These are phyloP conservation scores for Pulicaria dysenterica DNA, from an alignment of 129 eudicot genomes.

Conservation along the genomic window DNA sequence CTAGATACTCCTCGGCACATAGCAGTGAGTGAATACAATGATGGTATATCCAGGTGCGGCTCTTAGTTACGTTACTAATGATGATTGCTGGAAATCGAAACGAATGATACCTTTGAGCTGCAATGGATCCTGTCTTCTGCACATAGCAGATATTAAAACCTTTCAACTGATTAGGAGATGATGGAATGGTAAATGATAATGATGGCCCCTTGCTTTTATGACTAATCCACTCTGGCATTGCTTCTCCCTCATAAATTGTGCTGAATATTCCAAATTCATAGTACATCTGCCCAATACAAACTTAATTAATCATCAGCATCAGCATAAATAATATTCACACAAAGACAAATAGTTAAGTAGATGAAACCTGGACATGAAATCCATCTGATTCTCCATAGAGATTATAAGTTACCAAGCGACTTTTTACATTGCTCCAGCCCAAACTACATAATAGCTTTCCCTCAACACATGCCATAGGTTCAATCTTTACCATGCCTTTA, in stretches of 20 bases:
- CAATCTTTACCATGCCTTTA: conserved; percentile 17
- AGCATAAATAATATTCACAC: not conserved
- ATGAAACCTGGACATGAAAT: not conserved
- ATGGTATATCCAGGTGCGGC: not conserved
- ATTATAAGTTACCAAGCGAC: not conserved
- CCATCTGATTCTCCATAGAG: not conserved
- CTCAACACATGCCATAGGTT: conserved; percentile 5
- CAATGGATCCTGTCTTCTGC: too few species aligned
- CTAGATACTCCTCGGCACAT: not conserved
- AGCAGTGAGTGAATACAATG: accelerated
- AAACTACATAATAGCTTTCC: conserved; percentile 14
- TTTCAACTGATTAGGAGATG: conserved; percentile 6
- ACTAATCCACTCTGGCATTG: not conserved
- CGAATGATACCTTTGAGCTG: too few species aligned
- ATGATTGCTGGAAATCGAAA: not conserved
- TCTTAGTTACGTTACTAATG: conserved; percentile 10
- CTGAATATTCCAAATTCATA: conserved; percentile 21
- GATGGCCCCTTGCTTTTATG: not conserved
- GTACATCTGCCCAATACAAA: not conserved
- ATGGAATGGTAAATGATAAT: conserved; percentile 21
- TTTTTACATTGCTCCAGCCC: conserved; percentile 9
- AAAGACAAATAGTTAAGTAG: not conserved
- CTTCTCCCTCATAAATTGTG: not conserved
- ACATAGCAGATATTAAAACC: conserved; percentile 10
- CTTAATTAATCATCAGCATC: not conserved